These are phyloP conservation scores for Phaeotremella fagi DNA, from an alignment of 768 basidiomycete species.

Conservation along the genomic window DNA sequence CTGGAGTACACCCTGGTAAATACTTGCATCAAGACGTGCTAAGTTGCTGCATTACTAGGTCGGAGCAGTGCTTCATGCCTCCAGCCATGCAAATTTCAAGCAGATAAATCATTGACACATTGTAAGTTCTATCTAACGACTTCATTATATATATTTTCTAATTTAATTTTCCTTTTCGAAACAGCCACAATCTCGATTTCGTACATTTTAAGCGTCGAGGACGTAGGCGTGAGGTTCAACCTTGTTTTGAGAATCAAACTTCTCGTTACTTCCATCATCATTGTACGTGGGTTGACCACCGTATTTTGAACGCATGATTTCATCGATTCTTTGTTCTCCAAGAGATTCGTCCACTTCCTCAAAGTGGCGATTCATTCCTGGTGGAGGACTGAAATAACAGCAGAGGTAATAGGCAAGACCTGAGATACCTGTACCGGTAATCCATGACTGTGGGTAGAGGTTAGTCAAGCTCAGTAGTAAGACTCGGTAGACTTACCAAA, in stretches of 20 bases:
- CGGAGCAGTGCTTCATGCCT: no score
- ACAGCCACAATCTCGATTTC: neutral
- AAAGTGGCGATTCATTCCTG: conserved; percentile 54
- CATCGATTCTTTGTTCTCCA: conserved; percentile 19
- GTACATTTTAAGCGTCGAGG: neutral
- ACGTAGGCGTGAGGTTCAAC: neutral
- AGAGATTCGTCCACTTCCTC: conserved; percentile 56
- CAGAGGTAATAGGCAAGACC: conserved; percentile 60
- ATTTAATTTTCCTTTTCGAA: no score
- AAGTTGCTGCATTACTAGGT: no score
- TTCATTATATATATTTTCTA: no score
- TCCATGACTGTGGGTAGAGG: conserved; percentile 68
- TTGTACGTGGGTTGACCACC: neutral
- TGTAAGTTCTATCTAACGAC: no score
- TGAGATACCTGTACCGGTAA: conserved; percentile 74
- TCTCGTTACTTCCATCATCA: neutral
- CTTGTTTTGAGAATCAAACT: neutral
- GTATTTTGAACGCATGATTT: neutral
- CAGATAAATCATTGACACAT: no score
- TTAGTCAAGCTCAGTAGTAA: neutral
- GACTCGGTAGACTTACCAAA: conserved; percentile 46
- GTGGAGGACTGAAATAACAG: conserved; percentile 61
- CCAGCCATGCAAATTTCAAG: no score
- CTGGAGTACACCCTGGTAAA: no score
- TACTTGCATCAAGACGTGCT: no score